A percentile compares a stretch with the other conserved stretches of the same genome.
These are phyloP conservation scores for Gnomoniopsis sp. DNA, from an alignment of 2,329 filamentous ascomycete genomes.

Conservation along the genomic window DNA sequence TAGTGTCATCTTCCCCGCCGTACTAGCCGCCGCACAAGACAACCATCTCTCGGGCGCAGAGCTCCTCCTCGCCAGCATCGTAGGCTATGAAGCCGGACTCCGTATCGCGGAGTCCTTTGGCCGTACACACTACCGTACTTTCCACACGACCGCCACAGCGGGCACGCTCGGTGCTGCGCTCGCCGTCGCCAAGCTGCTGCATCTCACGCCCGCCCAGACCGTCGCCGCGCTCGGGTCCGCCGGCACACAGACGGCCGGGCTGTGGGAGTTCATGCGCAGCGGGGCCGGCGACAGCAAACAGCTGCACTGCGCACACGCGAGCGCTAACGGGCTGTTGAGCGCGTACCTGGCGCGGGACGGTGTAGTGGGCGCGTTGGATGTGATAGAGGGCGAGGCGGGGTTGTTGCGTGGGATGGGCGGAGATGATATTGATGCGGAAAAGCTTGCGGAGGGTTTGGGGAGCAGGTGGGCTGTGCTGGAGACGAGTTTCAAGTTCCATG, in stretches of 20 bases:
- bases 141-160: conserved; percentile 3
- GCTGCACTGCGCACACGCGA: conserved; percentile 3
- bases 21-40: conserved; percentile 4
- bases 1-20: conserved; percentile 4
- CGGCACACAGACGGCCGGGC: conserved; percentile 1
- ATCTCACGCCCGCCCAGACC: neutral
- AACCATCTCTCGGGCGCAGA: neutral
- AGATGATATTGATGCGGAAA: neutral
- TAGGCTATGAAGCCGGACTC: conserved; percentile 1
- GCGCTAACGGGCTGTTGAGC: neutral
- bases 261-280: conserved; percentile 4
- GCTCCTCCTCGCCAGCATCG: conserved; percentile 2
- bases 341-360: neutral
- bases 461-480: conserved; percentile 4
- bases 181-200: conserved; percentile 1
- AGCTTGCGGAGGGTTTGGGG: neutral
- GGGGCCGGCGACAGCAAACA: conserved; percentile 5
- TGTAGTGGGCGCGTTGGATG: neutral
- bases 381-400: neutral
- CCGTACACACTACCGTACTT: neutral
- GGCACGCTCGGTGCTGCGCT: neutral
- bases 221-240: neutral
- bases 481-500: conserved; percentile 8
- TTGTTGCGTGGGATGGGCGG: neutral
- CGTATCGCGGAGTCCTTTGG: conserved; percentile 3